Base-by-base conservation (phyloP, 2,329 filamentous ascomycete species). In the Talaromyces sp. region DNA sequence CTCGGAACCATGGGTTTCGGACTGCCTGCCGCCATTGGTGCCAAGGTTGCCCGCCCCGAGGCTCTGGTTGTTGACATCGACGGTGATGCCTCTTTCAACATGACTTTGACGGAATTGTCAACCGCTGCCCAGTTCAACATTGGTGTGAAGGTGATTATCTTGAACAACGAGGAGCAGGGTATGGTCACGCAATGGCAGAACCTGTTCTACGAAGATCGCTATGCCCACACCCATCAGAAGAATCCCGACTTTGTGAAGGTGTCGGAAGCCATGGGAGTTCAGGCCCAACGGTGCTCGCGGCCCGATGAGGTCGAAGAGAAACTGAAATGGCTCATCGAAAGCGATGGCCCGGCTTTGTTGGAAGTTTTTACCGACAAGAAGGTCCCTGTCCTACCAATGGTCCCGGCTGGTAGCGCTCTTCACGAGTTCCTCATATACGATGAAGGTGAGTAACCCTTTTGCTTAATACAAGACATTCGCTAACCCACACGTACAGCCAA, bases 141-240 rank as follows among this genome's bases (percentile, higher is more conserved):
- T 75, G 93, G 91, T 66, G 89, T 96, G 77, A 98, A 98, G 85
- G 85, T 98, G 64, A 92, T 98, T 69, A 83, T 98, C 30, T 78
- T 99, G 61, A 98, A 98, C 83, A 99, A 96, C 77, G 92, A 96
- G 77, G 92, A 98, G 79, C 94, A 97, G 79, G 94, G 94, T 59
- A 98, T 98, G 94, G 93, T 98, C 51, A 97, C 93, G 1, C 94
- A 97, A 80, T 98, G 94, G 94, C 94, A 98, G 79, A 93, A 92
- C 70, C 87, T 98, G 67, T 98, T 98, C 81, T 98, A 96, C 81
- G 90, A 96, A 76, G 92, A 97, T 73, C 88, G 94, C 69, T 98
- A 88, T 76, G 77, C 92, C 40, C 93, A 96, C 76, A 97, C 94
- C 0, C 94, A 98, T 76, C 93, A 96, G 80, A 84, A 86, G 73